Percentiles rank a stretch among this genome's conserved stretches.
Evolutionary conservation across 495 filamentous ascomycete genomes (phyloP).

Genomic region (Xylaria sp.): DNA sequence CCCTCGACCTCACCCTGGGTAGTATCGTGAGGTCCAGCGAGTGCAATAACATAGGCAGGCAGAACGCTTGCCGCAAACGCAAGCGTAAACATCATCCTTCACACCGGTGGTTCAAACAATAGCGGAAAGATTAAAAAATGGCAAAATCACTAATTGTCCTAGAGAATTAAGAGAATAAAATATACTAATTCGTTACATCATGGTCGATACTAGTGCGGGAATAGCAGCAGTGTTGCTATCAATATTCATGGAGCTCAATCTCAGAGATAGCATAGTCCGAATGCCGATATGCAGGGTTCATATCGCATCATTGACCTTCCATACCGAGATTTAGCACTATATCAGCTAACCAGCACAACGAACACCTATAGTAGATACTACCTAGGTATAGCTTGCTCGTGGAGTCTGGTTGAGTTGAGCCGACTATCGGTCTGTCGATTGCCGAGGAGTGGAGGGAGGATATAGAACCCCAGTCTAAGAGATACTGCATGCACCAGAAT

Average conservation of each 20-base stretch:
- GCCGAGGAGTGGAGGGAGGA: background rate
- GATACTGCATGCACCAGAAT: no score
- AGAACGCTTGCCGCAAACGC: constrained; percentile 34
- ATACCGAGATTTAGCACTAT: background rate
- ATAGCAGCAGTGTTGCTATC: background rate
- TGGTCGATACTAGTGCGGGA: no score
- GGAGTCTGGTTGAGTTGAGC: constrained; percentile 10
- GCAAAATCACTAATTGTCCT: background rate
- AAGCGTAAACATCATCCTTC: constrained; percentile 31
- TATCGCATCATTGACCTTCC: constrained; percentile 35
- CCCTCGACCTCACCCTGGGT: constrained; percentile 24
- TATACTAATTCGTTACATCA: background rate
- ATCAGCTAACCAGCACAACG: background rate
- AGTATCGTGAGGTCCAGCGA: constrained; percentile 25
- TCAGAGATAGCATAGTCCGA: constrained; percentile 7
- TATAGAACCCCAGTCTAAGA: background rate
- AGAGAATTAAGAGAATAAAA: background rate
- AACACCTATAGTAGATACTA: constrained; percentile 8
- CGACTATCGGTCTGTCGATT: constrained; percentile 2
- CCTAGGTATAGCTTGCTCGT: background rate
- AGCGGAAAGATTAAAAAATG: background rate
- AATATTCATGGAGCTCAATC: background rate
- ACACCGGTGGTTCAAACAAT: background rate
- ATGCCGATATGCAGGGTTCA: constrained; percentile 40
- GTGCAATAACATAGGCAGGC: constrained; percentile 27